These are phyloP conservation scores for Trichosporon faecale DNA, from an alignment of 1,284 basidiomycete genomes.

Conservation along the genomic window DNA sequence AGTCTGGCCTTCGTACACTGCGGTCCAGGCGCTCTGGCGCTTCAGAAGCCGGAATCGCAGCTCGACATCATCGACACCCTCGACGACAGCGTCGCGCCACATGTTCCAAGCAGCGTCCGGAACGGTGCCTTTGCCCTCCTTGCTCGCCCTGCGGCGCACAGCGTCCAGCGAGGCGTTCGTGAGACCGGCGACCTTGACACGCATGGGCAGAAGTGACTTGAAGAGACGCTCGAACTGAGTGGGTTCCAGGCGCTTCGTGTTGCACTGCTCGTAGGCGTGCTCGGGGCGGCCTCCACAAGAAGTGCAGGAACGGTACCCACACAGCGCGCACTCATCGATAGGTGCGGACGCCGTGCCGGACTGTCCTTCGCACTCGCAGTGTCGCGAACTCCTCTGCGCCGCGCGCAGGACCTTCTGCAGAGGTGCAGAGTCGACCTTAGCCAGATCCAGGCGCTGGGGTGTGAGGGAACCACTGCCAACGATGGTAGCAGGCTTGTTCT, in stretches of 20 bases:
- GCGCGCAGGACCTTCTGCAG: slow-evolving; percentile 62
- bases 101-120: slow-evolving; percentile 59
- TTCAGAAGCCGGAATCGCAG: slow-evolving; percentile 81
- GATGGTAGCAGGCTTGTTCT: slow-evolving; percentile 56
- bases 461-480: slow-evolving; percentile 67
- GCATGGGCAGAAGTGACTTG: slow-evolving; percentile 84
- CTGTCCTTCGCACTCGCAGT: slow-evolving; percentile 86
- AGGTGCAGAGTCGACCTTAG: slow-evolving; percentile 57
- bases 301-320: slow-evolving; percentile 74
- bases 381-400: slow-evolving; percentile 69
- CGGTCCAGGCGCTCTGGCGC: slow-evolving; percentile 83
- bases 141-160: neutral
- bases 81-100: slow-evolving; percentile 69
- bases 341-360: slow-evolving; percentile 68
- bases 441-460: slow-evolving; percentile 65
- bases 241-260: slow-evolving; percentile 58
- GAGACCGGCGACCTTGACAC: slow-evolving; percentile 63
- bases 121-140: slow-evolving; percentile 38
- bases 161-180: slow-evolving; percentile 57
- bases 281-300: slow-evolving; percentile 86
- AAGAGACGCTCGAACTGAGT: slow-evolving; percentile 69
- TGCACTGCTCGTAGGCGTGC: slow-evolving; percentile 61
- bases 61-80: slow-evolving; percentile 60
- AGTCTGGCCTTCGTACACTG: slow-evolving; percentile 67
- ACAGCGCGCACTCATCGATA: slow-evolving; percentile 70